Conservation (phyloP, 495 filamentous ascomycete genomes). For the Trichoderma erinaceum region DNA sequence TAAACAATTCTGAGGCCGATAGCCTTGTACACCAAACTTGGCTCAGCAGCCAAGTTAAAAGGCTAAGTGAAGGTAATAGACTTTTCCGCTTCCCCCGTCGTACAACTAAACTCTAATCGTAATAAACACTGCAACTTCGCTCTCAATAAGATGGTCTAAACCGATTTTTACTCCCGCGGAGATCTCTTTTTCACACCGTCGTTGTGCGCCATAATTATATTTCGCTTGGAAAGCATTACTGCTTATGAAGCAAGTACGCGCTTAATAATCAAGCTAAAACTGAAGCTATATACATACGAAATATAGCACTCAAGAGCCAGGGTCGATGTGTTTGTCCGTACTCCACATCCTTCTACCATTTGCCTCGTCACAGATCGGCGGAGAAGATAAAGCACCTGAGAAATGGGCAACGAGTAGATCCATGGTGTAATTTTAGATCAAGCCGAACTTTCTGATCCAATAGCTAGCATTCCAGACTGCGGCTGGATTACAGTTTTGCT, state of each 20-base stretch:
- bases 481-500: neutral
- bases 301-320: neutral
- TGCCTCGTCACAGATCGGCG: too few species aligned
- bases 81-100: too few species aligned
- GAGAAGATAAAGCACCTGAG: too few species aligned
- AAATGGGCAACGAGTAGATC: too few species aligned
- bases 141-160: neutral
- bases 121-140: too few species aligned
- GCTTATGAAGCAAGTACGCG: neutral
- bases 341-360: too few species aligned
- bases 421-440: neutral
- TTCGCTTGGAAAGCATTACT: neutral
- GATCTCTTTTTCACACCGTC: neutral
- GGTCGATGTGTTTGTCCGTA: neutral
- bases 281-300: neutral
- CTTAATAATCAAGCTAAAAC: neutral
- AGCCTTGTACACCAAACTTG: too few species aligned
- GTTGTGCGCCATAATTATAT: neutral
- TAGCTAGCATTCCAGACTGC: neutral
- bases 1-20: too few species aligned
- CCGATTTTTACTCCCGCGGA: neutral
- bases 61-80: too few species aligned
- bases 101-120: too few species aligned
- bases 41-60: too few species aligned
- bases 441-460: neutral